These are phyloP conservation scores for Trapa incisa DNA, from an alignment of 345 rosid species.

Conservation along the genomic window DNA sequence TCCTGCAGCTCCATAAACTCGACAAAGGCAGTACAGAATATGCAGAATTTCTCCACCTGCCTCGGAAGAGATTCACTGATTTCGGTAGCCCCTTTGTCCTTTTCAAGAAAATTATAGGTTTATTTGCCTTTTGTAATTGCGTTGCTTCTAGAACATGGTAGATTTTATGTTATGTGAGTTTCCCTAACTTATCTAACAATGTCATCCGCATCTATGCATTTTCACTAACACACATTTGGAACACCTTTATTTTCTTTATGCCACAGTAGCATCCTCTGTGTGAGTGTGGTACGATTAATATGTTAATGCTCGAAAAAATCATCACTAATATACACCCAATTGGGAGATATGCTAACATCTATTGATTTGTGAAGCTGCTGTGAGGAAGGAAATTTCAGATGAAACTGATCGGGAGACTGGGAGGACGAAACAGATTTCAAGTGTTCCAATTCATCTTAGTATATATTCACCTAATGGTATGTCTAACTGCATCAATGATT, in stretches of 20 bases:
- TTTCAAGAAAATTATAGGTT: background rate
- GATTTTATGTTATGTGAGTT: background rate
- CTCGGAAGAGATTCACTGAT: constrained; percentile 74
- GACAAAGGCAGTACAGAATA: constrained; percentile 90
- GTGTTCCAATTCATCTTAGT: constrained; percentile 95
- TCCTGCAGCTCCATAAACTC: constrained; percentile 89
- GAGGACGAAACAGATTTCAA: constrained; percentile 69
- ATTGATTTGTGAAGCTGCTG: constrained; percentile 49
- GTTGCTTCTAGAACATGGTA: background rate
- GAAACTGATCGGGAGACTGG: constrained; percentile 99
- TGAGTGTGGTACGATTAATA: background rate
- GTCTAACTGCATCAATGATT: constrained; percentile 1
- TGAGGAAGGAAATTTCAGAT: constrained; percentile 95
- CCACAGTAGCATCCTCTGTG: background rate
- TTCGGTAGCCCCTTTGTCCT: constrained; percentile 37
- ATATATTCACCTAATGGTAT: constrained; percentile 87
- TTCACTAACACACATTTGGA: background rate
- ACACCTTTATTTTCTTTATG: background rate
- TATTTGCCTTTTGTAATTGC: background rate
- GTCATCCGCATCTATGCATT: background rate
- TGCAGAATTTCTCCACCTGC: constrained; percentile 93
- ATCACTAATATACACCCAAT: too few species aligned
- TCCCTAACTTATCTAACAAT: background rate
- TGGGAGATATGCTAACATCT: background rate
- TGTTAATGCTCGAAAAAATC: background rate